These are phyloP conservation scores for Fusarium mangiferae DNA, from an alignment of 2,329 filamentous ascomycete species.

Conservation along the genomic window DNA sequence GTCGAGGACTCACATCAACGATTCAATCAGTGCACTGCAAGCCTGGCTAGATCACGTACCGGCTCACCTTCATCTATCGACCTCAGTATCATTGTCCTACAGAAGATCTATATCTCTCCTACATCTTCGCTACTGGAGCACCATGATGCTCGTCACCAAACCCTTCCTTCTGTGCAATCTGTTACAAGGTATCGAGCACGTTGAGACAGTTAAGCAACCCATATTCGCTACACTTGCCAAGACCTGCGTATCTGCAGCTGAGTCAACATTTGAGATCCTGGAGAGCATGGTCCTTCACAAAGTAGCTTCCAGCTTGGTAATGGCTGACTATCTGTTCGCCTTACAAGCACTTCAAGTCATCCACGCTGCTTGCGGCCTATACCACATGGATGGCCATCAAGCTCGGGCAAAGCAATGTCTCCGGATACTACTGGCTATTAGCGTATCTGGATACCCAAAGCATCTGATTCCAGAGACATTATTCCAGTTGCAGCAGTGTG, in stretches of 20 bases:
- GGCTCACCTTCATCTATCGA: background rate
- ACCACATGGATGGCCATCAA: background rate
- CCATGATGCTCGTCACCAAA: background rate
- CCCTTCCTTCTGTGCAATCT: background rate
- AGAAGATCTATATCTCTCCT: background rate
- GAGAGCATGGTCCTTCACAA: background rate
- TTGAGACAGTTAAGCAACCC: rapidly evolving
- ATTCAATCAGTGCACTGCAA: rapidly evolving
- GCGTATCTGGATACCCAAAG: background rate
- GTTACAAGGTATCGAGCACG: background rate
- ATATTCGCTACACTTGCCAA: background rate
- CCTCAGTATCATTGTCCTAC: background rate
- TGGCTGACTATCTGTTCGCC: background rate
- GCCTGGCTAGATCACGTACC: background rate
- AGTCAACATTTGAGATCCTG: background rate
- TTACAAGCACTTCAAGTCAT: background rate
- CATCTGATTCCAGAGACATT: background rate
- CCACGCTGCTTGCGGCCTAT: background rate
- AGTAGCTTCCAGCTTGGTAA: background rate
- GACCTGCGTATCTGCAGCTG: background rate
- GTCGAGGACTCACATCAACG: background rate
- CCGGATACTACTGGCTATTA: rapidly evolving
- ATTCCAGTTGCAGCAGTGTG: background rate
- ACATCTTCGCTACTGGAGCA: background rate
- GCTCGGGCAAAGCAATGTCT: background rate